These are phyloP conservation scores for Antarctomyces pellizariae DNA, from an alignment of 495 filamentous ascomycete species.

Conservation along the genomic window DNA sequence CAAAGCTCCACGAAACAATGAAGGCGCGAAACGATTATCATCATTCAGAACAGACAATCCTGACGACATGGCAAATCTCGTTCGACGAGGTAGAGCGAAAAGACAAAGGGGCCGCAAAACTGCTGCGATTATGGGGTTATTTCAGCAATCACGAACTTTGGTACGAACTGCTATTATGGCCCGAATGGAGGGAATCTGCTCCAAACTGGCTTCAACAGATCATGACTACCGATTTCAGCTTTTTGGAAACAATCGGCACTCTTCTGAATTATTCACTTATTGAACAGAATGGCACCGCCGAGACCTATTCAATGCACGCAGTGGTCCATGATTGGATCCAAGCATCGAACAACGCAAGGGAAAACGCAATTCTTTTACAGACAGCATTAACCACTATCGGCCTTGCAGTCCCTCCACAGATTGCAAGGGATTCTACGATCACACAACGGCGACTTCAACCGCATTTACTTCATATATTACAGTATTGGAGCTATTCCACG, in stretches of 20 bases:
- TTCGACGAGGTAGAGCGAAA: conserved; percentile 17
- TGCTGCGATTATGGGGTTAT: conserved; percentile 22
- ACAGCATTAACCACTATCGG: conserved; percentile 8
- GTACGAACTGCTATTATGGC: conserved; percentile 18
- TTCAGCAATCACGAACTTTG: conserved; percentile 28
- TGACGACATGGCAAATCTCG: conserved; percentile 23
- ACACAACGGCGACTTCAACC: conserved; percentile 6
- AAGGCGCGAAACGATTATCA: conserved; percentile 8
- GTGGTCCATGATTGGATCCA: conserved; percentile 16
- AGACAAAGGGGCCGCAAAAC: conserved; percentile 14
- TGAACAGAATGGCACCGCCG: conserved; percentile 10
- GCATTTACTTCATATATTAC: conserved; percentile 2
- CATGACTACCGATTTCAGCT: conserved; percentile 11
- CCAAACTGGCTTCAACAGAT: conserved; percentile 14
- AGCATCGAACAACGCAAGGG: conserved; percentile 3
- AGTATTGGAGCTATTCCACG: conserved; percentile 2
- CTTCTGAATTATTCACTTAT: conserved; percentile 15
- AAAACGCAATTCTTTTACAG: conserved; percentile 3
- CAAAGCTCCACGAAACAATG: conserved; percentile 9
- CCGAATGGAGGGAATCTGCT: conserved; percentile 1
- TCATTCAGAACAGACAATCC: conserved; percentile 13
- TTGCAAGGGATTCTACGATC: conserved; percentile 4
- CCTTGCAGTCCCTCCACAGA: conserved; percentile 3
- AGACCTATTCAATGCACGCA: conserved; percentile 13
- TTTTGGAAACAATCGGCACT: conserved; percentile 9